Evolutionary conservation across 2,329 filamentous ascomycete species (phyloP).

Genomic region (Botryotinia narcissicola): DNA sequence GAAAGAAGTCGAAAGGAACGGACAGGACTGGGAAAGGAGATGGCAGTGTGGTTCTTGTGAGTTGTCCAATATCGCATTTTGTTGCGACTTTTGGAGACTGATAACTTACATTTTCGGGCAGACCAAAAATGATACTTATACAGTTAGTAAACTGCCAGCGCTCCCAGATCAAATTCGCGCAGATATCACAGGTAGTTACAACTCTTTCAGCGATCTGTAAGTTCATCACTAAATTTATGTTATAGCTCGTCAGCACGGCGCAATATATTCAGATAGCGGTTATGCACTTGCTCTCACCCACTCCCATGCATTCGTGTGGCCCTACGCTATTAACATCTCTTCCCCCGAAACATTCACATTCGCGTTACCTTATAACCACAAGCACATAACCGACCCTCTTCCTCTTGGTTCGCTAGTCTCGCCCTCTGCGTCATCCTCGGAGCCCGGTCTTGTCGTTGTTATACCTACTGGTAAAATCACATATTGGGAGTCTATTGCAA

Average conservation of each 20-base stretch:
- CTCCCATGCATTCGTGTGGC: conserved; percentile 85
- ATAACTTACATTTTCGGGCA: conserved; percentile 40
- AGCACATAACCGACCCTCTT: conserved; percentile 64
- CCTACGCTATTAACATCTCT: conserved; percentile 68
- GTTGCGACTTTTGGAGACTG: conserved; percentile 1
- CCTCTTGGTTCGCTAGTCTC: conserved; percentile 83
- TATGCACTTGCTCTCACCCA: conserved; percentile 80
- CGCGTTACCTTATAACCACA: conserved; percentile 70
- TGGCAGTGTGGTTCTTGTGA: conserved; percentile 63
- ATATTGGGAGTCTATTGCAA: conserved; percentile 95
- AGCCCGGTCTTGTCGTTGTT: conserved; percentile 83
- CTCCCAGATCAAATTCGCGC: conserved; percentile 74
- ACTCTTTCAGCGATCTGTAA: conserved; percentile 23
- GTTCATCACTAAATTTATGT: conserved; percentile 20
- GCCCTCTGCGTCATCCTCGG: conserved; percentile 70
- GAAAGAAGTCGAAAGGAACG: conserved; percentile 60
- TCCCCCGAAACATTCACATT: conserved; percentile 79
- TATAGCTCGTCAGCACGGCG: conserved; percentile 62
- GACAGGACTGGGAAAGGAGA: conserved; percentile 69
- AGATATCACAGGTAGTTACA: conserved; percentile 59
- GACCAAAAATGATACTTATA: conserved; percentile 83
- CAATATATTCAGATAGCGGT: conserved; percentile 62
- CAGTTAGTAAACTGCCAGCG: conserved; percentile 78
- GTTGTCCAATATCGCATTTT: conserved; percentile 31
- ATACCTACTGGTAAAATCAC: conserved; percentile 83